These are phyloP conservation scores for Rhodotorula kratochvilovae DNA, from an alignment of 768 basidiomycete genomes.

Conservation along the genomic window DNA sequence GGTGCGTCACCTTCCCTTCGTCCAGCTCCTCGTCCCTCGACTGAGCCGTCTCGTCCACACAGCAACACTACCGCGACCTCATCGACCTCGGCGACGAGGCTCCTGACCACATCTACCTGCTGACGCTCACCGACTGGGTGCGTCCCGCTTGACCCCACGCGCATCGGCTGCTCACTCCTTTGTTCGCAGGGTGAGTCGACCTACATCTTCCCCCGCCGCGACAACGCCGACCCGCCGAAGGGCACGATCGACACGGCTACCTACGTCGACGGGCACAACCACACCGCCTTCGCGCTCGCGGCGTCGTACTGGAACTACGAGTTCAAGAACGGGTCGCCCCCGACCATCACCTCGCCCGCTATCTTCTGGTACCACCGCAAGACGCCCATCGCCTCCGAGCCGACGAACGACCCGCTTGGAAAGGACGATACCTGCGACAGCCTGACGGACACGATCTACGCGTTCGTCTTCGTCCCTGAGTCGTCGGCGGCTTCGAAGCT, in stretches of 20 bases:
- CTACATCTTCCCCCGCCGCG: conserved; percentile 14
- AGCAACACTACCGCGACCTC: neutral
- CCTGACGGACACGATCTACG: conserved; percentile 16
- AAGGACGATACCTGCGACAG: neutral
- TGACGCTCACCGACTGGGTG: neutral
- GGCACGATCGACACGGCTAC: conserved; percentile 13
- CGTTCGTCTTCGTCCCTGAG: neutral
- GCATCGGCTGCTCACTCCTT: neutral
- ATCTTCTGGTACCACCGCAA: conserved; percentile 24
- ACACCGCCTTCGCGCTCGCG: conserved; percentile 9
- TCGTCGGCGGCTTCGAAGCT: neutral
- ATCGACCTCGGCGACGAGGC: conserved; percentile 16
- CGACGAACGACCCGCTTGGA: conserved; percentile 14
- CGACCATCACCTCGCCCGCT: conserved; percentile 15
- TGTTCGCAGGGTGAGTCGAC: conserved; percentile 20
- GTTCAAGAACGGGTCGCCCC: conserved; percentile 10
- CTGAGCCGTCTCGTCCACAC: neutral
- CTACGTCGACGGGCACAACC: conserved; percentile 22
- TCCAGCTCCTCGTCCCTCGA: neutral
- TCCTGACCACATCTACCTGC: conserved; percentile 27
- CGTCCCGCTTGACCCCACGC: too few species aligned
- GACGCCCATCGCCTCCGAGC: neutral
- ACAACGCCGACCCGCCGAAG: neutral
- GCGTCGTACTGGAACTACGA: conserved; percentile 18
- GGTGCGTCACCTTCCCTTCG: neutral